Conservation (phyloP, 1,284 basidiomycete genomes). For the Bjerkandera adusta region DNA sequence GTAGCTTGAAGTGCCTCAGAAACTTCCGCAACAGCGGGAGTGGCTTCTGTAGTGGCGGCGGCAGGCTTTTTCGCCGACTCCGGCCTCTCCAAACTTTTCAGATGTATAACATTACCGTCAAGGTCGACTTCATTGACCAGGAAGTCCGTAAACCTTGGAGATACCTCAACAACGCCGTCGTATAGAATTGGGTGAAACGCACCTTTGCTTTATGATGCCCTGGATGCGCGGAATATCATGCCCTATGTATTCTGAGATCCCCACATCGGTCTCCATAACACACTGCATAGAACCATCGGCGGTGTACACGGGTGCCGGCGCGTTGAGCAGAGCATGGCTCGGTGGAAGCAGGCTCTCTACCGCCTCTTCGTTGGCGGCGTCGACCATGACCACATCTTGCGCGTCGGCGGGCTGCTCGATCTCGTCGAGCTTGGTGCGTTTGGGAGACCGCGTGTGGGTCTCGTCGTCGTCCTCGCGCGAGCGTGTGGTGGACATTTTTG, state of each 20-base stretch:
- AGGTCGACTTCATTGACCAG: slow-evolving; percentile 87
- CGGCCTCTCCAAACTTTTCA: slow-evolving; percentile 76
- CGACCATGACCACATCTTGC: slow-evolving; percentile 18
- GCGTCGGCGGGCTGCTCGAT: slow-evolving; percentile 28
- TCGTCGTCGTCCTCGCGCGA: slow-evolving; percentile 54
- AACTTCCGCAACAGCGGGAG: slow-evolving; percentile 9
- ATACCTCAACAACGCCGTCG: slow-evolving; percentile 9
- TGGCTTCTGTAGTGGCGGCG: slow-evolving; percentile 9
- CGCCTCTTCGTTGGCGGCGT: slow-evolving; percentile 18
- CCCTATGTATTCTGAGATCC: slow-evolving; percentile 87
- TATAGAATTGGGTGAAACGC: slow-evolving; percentile 20
- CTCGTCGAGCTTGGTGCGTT: slow-evolving; percentile 52
- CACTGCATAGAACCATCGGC: slow-evolving; percentile 49
- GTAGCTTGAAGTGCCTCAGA: background rate
- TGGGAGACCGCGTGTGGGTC: slow-evolving; percentile 46
- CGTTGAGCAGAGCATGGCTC: slow-evolving; percentile 64
- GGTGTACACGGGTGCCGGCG: slow-evolving; percentile 46
- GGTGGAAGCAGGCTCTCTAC: slow-evolving; percentile 62
- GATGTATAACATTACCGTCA: slow-evolving; percentile 73
- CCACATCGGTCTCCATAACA: slow-evolving; percentile 82
- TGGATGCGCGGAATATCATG: slow-evolving; percentile 70
- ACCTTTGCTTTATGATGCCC: slow-evolving; percentile 96
- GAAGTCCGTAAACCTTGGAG: slow-evolving; percentile 88
- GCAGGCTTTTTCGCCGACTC: slow-evolving; percentile 42
- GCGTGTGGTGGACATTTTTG: slow-evolving; percentile 33